Percentiles rank a stretch among this genome's conserved stretches.
These are phyloP conservation scores for Mycosphaerella arachidis DNA, from an alignment of 2,329 filamentous ascomycete species.

Conservation along the genomic window DNA sequence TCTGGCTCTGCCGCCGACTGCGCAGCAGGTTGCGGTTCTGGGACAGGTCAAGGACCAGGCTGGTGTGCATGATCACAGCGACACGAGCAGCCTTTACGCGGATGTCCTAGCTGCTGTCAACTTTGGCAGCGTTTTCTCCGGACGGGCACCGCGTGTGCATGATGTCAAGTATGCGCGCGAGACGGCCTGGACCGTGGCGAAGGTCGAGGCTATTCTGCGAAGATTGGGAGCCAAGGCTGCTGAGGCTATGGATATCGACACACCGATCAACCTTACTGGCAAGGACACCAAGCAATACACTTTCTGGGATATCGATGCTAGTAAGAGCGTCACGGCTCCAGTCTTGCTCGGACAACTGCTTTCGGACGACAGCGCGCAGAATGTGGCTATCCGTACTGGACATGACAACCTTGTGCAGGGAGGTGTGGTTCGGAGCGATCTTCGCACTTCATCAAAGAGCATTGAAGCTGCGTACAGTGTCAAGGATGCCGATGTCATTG, in stretches of 20 bases:
- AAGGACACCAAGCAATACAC: slow-evolving; percentile 70
- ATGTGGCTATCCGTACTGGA: slow-evolving; percentile 55
- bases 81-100: slow-evolving; percentile 83
- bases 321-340: slow-evolving; percentile 61
- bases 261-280: slow-evolving; percentile 42
- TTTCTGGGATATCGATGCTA: slow-evolving; percentile 88
- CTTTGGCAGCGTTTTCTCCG: slow-evolving; percentile 64
- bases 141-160: slow-evolving; percentile 59
- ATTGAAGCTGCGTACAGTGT: slow-evolving; percentile 81
- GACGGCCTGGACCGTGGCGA: slow-evolving; percentile 58
- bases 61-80: slow-evolving; percentile 67
- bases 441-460: slow-evolving; percentile 75
- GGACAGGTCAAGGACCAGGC: slow-evolving; percentile 77
- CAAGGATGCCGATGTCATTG: slow-evolving; percentile 70
- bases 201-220: slow-evolving; percentile 47
- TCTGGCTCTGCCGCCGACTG: slow-evolving; percentile 69
- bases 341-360: slow-evolving; percentile 57
- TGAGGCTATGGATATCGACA: slow-evolving; percentile 34
- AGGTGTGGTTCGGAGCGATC: slow-evolving; percentile 76
- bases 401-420: slow-evolving; percentile 65
- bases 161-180: slow-evolving; percentile 88
- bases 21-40: slow-evolving; percentile 73
- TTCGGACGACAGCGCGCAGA: slow-evolving; percentile 56
- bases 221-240: slow-evolving; percentile 41
- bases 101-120: slow-evolving; percentile 82